Evolutionary conservation across 768 basidiomycete genomes (phyloP), one percentile per base, ranked within the genome.

Genomic region (Tylopilus vinaceipallidus): DNA sequence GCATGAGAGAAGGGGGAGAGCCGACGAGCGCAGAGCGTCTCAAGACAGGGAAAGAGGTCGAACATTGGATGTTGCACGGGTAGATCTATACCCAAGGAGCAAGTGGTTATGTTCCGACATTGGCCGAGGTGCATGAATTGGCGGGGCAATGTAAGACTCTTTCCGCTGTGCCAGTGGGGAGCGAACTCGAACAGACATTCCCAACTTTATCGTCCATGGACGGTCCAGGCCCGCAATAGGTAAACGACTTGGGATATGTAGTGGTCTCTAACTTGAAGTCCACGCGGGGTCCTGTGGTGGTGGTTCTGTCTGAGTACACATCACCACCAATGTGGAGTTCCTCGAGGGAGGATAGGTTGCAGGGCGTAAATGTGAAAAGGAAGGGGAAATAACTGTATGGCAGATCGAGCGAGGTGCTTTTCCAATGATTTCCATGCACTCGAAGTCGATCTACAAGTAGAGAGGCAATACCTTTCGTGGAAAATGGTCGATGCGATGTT

Each of bases 41-140:
- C 49, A 19, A 63, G 52, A 19, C 20, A 26, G 3, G 46, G 52
- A 0, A 63, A 26, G 7, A 46, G 57, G 43, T 57, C 42, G 8
- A 17, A 17, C 19, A 14, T 16, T 27, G 26, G 5, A 16, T 4
- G n/a, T 16, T 19, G 27, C 47, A 43, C 27, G 8, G 45, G 38
- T 24, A 16, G 42, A 43, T 51, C 51, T 8, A 63, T 49, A 1
- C 58, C 58, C 26, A 66, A 10, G 23, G 54, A 65, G 5, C 43
- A 53, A 12, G 43, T 45, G 13, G 55, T 63, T n/a, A 64, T 37
- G 42, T 61, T 61, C 43, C 36, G 47, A 26, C 62, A 64, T 20
- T 34, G 39, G 10, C 32, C 22, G 2, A 62, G 55, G 17, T 35
- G 17, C 14, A 3, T 29, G 32, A 54, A 41, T 13, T 52, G 50